These are phyloP conservation scores for Candida corydali DNA, from an alignment of 805 yeast species.

Conservation along the genomic window DNA sequence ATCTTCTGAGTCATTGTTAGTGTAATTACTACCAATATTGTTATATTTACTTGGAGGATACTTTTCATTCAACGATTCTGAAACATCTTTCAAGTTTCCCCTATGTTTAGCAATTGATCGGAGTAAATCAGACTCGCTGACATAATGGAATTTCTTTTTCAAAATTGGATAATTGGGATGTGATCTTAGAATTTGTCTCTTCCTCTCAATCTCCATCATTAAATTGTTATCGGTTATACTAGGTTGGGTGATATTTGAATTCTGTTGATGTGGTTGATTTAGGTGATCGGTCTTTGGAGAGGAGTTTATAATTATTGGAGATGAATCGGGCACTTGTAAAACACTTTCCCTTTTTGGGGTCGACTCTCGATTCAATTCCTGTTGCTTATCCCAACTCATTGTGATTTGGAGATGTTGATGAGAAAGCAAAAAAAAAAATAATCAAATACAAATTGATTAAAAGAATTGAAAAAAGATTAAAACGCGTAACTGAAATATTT, in stretches of 20 bases:
- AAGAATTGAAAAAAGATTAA: not conserved
- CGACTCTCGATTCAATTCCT: slow-evolving; percentile 14
- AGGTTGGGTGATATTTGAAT: slow-evolving; percentile 7
- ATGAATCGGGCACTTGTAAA: slow-evolving; percentile 40
- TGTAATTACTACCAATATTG: too few relatives aligned
- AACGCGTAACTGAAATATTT: not conserved
- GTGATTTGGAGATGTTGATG: not conserved
- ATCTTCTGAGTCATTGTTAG: slow-evolving; percentile 27
- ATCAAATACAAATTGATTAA: not conserved
- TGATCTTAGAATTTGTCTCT: slow-evolving; percentile 31
- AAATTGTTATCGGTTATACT: slow-evolving; percentile 12
- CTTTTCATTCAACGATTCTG: slow-evolving; percentile 36
- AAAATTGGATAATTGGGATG: slow-evolving; percentile 39
- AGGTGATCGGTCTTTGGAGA: slow-evolving; percentile 16
- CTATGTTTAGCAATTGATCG: slow-evolving; percentile 40
- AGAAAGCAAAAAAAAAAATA: slow-evolving; percentile 1
- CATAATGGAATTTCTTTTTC: slow-evolving; percentile 30
- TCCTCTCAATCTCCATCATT: slow-evolving; percentile 28
- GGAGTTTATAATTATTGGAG: slow-evolving; percentile 30
- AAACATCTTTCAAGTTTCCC: slow-evolving; percentile 38
- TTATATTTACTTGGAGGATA: slow-evolving; percentile 21
- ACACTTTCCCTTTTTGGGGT: slow-evolving; percentile 16
- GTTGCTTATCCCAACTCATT: slow-evolving; percentile 23
- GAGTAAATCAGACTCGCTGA: slow-evolving; percentile 38
- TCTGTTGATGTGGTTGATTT: slow-evolving; percentile 2